A percentile compares a stretch with the other conserved stretches of the same genome.
These are phyloP conservation scores for Cudoniella acicularis DNA, from an alignment of 495 filamentous ascomycete genomes.

Conservation along the genomic window DNA sequence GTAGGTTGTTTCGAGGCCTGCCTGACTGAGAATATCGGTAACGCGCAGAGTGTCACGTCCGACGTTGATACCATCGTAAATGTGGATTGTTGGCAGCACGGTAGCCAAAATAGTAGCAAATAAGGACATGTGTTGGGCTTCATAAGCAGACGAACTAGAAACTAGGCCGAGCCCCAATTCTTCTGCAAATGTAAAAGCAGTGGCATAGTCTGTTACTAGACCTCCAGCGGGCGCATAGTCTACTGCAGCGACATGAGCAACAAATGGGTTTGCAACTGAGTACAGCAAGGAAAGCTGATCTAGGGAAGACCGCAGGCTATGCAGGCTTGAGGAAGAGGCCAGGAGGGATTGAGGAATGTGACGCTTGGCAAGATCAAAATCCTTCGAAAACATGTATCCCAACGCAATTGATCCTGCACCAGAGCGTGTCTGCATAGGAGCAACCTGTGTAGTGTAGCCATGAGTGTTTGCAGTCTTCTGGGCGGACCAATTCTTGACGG, in stretches of 20 bases:
- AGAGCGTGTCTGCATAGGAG: constrained; percentile 78
- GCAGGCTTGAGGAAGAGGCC: constrained; percentile 76
- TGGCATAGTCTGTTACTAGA: constrained; percentile 83
- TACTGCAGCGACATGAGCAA: constrained; percentile 88
- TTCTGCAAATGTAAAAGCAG: constrained; percentile 77
- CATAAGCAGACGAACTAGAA: constrained; percentile 78
- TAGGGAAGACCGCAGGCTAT: constrained; percentile 74
- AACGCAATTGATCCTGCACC: constrained; percentile 90
- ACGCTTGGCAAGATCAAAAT: constrained; percentile 87
- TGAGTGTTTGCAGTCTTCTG: constrained; percentile 68
- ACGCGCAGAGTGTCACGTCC: constrained; percentile 82
- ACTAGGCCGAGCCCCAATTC: constrained; percentile 86
- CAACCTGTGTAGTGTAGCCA: constrained; percentile 72
- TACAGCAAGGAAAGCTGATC: constrained; percentile 90
- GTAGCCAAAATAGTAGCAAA: constrained; percentile 80
- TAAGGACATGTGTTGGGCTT: constrained; percentile 92
- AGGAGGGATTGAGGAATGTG: constrained; percentile 87
- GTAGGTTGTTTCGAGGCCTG: constrained; percentile 67
- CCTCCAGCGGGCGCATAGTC: constrained; percentile 70
- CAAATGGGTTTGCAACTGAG: constrained; percentile 83
- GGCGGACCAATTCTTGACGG: constrained; percentile 70
- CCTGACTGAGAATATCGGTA: constrained; percentile 75
- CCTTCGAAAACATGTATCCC: constrained; percentile 94
- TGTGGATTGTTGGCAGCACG: constrained; percentile 79
- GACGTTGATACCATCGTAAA: constrained; percentile 87